Evolutionary conservation across 768 basidiomycete genomes (phyloP).

Genomic region (Tylopilus sp.): DNA sequence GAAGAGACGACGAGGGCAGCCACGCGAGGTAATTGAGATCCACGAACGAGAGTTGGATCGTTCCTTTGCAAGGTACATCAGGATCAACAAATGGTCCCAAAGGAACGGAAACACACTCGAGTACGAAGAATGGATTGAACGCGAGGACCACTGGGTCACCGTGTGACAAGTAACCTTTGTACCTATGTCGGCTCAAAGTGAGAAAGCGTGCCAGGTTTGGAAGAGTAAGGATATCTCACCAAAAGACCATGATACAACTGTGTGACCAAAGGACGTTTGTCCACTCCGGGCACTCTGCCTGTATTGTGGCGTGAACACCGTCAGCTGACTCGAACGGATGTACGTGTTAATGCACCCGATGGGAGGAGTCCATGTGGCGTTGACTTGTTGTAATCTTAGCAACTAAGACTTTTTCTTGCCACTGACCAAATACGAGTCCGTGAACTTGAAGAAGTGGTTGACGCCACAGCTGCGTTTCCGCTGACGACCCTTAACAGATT

Average conservation of each 20-base stretch:
- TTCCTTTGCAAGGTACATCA: constrained; percentile 48
- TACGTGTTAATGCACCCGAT: too few species aligned
- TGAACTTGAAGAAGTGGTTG: too few species aligned
- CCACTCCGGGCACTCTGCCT: too few species aligned
- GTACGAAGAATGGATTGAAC: constrained; percentile 95
- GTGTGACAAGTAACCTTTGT: constrained; percentile 86
- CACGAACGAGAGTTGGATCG: constrained; percentile 84
- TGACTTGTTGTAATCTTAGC: too few species aligned
- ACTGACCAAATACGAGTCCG: too few species aligned
- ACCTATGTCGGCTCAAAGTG: constrained; percentile 44
- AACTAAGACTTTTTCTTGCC: too few species aligned
- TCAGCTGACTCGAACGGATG: too few species aligned
- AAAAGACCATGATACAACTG: constrained; percentile 96
- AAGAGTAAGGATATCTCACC: constrained; percentile 46
- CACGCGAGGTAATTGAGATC: constrained; percentile 84
- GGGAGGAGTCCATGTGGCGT: too few species aligned
- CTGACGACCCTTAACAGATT: too few species aligned
- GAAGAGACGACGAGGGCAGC: constrained; percentile 85
- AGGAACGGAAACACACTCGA: constrained; percentile 62
- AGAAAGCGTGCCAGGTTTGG: not conserved
- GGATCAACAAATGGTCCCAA: not conserved
- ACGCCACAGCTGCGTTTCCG: too few species aligned
- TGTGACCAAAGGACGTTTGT: too few species aligned
- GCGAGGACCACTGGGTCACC: constrained; percentile 92
- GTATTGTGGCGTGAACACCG: too few species aligned